phyloP scores from a whole-genome alignment of 2,329 filamentous ascomycete species.

The Colletotrichum musae region DNA sequence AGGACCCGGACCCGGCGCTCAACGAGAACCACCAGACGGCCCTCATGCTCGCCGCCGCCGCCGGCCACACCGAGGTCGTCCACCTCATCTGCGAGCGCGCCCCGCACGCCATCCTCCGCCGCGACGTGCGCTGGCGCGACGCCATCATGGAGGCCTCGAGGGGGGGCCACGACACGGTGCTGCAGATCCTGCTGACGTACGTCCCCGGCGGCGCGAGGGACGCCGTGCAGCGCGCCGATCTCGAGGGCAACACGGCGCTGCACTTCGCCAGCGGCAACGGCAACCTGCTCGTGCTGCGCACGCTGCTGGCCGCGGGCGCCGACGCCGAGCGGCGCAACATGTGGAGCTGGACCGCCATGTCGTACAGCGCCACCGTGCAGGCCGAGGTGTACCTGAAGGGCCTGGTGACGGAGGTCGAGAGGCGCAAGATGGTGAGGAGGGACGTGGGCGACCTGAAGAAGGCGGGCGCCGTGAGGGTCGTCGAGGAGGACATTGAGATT shows the following conservation, averaged over 20 bases:
- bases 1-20: constrained; percentile 78
- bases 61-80: constrained; percentile 81
- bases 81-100: constrained; percentile 77
- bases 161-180: constrained; percentile 73
- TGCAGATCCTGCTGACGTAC: constrained; percentile 76
- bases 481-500: constrained; percentile 50
- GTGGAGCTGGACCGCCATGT: constrained; percentile 86
- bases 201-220: constrained; percentile 67
- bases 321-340: constrained; percentile 80
- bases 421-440: constrained; percentile 62
- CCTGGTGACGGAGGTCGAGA: constrained; percentile 80
- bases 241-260: constrained; percentile 86
- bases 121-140: constrained; percentile 78
- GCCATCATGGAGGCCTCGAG: constrained; percentile 77
- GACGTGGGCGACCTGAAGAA: constrained; percentile 57
- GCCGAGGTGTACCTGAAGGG: constrained; percentile 89
- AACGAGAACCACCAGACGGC: constrained; percentile 87
- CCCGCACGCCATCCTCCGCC: constrained; percentile 73
- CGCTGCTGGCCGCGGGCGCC: constrained; percentile 83
- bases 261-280: constrained; percentile 90
- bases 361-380: constrained; percentile 85
- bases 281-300: constrained; percentile 82
- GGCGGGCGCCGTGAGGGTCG: constrained; percentile 60
- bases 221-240: constrained; percentile 72
- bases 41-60: constrained; percentile 81